These are phyloP conservation scores for Saccharomycopsis vini DNA, from an alignment of 805 yeast species.

Conservation along the genomic window DNA sequence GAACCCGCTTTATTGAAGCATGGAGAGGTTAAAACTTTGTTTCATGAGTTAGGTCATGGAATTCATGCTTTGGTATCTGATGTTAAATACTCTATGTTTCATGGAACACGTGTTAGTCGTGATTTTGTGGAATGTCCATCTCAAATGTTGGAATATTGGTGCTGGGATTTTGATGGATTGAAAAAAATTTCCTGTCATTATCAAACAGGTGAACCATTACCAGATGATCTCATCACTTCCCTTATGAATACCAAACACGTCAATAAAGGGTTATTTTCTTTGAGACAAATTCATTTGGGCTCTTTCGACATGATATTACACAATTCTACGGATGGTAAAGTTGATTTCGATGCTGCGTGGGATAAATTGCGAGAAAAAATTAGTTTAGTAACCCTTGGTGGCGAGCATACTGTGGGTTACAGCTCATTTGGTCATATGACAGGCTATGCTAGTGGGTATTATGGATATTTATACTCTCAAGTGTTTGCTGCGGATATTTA, in stretches of 20 bases:
- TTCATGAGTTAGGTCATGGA: slow-evolving; percentile 87
- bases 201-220: slow-evolving; percentile 46
- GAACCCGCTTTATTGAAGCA: slow-evolving; percentile 75
- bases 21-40: slow-evolving; percentile 69
- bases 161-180: slow-evolving; percentile 62
- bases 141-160: slow-evolving; percentile 81
- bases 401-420: slow-evolving; percentile 48
- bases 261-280: slow-evolving; percentile 58
- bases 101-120: slow-evolving; percentile 69
- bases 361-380: slow-evolving; percentile 53
- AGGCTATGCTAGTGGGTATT: slow-evolving; percentile 82
- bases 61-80: slow-evolving; percentile 67
- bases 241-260: slow-evolving; percentile 61
- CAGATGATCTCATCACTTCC: slow-evolving; percentile 46
- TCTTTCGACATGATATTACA: slow-evolving; percentile 72
- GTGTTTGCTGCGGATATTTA: slow-evolving; percentile 81
- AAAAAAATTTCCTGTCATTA: slow-evolving; percentile 57
- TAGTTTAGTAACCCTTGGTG: slow-evolving; percentile 48
- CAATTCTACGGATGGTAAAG: slow-evolving; percentile 35
- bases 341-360: slow-evolving; percentile 46
- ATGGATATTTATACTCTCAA: slow-evolving; percentile 78
- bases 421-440: slow-evolving; percentile 76
- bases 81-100: slow-evolving; percentile 56
- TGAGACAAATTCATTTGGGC: slow-evolving; percentile 74
- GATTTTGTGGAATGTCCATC: slow-evolving; percentile 90